A percentile compares a stretch with the other conserved stretches of the same genome.
These are phyloP conservation scores for Mortierella alpina DNA, from an alignment of 192 early-diverging fungal species.

Conservation along the genomic window DNA sequence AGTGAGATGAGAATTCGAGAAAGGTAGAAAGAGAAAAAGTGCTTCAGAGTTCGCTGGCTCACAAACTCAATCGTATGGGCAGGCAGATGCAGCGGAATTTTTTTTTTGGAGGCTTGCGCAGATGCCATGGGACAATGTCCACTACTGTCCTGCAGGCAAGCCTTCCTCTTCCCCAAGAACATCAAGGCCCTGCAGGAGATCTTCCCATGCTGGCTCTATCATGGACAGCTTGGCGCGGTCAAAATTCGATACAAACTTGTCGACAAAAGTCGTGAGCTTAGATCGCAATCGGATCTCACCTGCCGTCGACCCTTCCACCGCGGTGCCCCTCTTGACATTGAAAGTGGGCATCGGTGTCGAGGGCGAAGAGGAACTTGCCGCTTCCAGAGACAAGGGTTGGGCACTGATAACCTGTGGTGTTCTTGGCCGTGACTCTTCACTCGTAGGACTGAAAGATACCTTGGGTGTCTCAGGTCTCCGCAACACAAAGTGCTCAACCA, in stretches of 20 bases:
- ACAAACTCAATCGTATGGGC: too few relatives aligned
- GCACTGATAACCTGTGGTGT: too few relatives aligned
- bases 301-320: conserved; percentile 9
- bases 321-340: neutral
- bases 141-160: neutral
- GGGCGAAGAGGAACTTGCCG: too few relatives aligned
- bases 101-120: neutral
- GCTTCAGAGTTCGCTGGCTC: too few relatives aligned
- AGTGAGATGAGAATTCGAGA: too few relatives aligned
- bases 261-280: conserved; percentile 33
- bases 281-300: conserved; percentile 23
- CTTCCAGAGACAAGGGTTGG: too few relatives aligned
- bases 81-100: neutral
- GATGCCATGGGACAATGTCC: neutral
- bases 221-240: conserved; percentile 24
- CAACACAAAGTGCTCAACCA: conserved; percentile 23
- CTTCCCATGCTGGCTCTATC: conserved; percentile 32
- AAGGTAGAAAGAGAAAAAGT: too few relatives aligned
- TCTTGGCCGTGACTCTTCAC: neutral
- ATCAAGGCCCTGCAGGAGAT: conserved; percentile 6
- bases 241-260: conserved; percentile 44
- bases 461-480: neutral
- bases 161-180: neutral
- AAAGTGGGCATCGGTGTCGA: neutral
- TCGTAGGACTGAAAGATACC: neutral